Evolutionary conservation across 768 basidiomycete species (phyloP).

Genomic region (Tylopilus rubrobrunneus): DNA sequence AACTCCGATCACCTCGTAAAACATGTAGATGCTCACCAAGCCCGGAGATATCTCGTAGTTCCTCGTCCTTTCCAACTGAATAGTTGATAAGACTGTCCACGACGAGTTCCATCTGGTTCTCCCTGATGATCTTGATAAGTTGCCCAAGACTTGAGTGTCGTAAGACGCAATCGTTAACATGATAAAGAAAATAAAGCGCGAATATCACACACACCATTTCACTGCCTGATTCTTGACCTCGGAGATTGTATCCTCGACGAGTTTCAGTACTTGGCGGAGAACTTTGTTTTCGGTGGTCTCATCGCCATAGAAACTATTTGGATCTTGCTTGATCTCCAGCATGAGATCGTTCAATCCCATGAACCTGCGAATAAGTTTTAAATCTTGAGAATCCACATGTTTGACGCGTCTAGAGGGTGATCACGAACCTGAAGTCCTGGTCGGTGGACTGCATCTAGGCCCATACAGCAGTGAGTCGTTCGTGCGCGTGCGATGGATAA

Average conservation of each 20-base stretch:
- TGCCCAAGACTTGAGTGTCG: conserved; percentile 69
- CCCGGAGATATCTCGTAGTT: conserved; percentile 89
- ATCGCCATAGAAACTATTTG: conserved; percentile 72
- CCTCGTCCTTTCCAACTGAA: conserved; percentile 84
- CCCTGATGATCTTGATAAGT: conserved; percentile 84
- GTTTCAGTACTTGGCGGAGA: conserved; percentile 74
- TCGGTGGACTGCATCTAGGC: conserved; percentile 82
- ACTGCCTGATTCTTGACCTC: conserved; percentile 99
- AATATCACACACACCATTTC: conserved; percentile 62
- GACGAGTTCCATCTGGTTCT: conserved; percentile 77
- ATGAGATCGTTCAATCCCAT: conserved; percentile 97
- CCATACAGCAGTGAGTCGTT: conserved; percentile 1
- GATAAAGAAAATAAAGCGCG: background rate
- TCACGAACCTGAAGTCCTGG: conserved; percentile 78
- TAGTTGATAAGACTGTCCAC: conserved; percentile 88
- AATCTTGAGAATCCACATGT: conserved; percentile 14
- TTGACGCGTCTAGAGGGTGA: conserved; percentile 16
- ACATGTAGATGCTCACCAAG: conserved; percentile 53
- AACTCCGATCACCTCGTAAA: background rate
- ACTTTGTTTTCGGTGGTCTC: conserved; percentile 83
- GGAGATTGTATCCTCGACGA: conserved; percentile 92
- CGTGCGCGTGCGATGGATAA: background rate
- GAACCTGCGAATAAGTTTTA: conserved; percentile 51
- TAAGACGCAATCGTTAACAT: conserved; percentile 1
- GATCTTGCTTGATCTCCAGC: conserved; percentile 81